These are phyloP conservation scores for Penstemon newberryi DNA, from an alignment of 257 asterid species.

Conservation along the genomic window DNA sequence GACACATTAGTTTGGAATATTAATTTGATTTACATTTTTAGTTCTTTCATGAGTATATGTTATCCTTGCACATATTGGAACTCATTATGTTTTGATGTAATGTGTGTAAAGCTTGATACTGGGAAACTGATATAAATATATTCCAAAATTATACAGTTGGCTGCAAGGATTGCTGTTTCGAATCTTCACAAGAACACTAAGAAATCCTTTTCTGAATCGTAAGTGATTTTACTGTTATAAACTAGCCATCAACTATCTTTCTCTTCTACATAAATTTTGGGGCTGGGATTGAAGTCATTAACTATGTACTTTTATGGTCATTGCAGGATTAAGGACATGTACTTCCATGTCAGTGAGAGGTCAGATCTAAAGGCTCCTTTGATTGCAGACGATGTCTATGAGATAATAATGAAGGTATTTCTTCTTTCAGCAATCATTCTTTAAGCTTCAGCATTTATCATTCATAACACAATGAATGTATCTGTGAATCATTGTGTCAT, in stretches of 20 bases:
- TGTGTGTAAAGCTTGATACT: no score
- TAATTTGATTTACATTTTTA: no score
- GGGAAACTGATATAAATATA: no score
- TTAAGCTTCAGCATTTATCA: not conserved
- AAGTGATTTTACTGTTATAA: conserved; percentile 29
- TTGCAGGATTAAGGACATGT: conserved; percentile 82
- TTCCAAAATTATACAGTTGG: conserved; percentile 53
- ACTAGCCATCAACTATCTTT: not conserved
- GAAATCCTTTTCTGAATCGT: conserved; percentile 97
- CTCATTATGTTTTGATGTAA: no score
- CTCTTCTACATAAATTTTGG: no score
- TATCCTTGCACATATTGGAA: no score
- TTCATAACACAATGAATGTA: no score
- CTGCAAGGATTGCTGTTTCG: conserved; percentile 98
- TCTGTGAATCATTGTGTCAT: no score
- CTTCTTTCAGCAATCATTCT: not conserved
- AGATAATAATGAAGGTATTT: conserved; percentile 76
- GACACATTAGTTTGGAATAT: no score
- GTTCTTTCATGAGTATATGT: no score
- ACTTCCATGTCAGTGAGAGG: conserved; percentile 74
- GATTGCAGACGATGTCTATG: conserved; percentile 87
- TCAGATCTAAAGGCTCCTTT: conserved; percentile 78
- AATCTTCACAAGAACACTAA: conserved; percentile 95
- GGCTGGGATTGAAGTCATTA: no score
- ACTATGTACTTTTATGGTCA: not conserved